These are phyloP conservation scores for peach (Prunus persica) DNA, from an alignment of 306 rosid genomes.

Conservation along the genomic window DNA sequence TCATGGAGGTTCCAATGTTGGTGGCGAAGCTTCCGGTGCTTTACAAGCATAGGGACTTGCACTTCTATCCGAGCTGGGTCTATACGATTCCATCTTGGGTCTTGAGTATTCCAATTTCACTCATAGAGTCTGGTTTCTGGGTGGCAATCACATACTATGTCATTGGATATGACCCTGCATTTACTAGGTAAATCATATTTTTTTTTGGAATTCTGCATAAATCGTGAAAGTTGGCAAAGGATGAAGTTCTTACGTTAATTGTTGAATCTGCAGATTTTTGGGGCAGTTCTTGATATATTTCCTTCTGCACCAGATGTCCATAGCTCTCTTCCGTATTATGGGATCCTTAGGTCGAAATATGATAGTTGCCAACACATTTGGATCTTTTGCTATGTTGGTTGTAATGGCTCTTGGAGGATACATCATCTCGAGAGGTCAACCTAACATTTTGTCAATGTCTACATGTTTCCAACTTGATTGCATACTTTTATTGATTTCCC, in stretches of 20 bases:
- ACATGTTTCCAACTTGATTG: conserved; percentile 17
- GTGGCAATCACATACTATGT: conserved; percentile 83
- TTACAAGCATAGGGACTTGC: conserved; percentile 98
- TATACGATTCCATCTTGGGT: conserved; percentile 93
- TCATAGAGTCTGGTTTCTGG: conserved; percentile 94
- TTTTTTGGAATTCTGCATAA: conserved; percentile 17
- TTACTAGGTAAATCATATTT: conserved; percentile 56
- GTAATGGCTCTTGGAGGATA: conserved; percentile 98
- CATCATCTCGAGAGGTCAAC: conserved; percentile 80
- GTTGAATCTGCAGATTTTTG: conserved; percentile 60
- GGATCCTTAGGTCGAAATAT: conserved; percentile 98
- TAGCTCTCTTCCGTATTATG: conserved; percentile 87
- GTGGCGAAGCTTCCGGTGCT: conserved; percentile 95
- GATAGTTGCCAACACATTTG: conserved; percentile 97
- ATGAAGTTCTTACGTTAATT: conserved; percentile 19
- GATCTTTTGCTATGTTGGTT: conserved; percentile 98
- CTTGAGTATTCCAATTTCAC: conserved; percentile 80
- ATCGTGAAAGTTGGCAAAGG: conserved; percentile 25
- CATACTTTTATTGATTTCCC: conserved; percentile 15
- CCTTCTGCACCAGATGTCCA: conserved; percentile 96
- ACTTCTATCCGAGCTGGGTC: conserved; percentile 95
- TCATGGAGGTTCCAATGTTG: conserved; percentile 95
- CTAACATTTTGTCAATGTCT: conserved; percentile 21
- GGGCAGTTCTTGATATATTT: conserved; percentile 78
- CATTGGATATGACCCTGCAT: conserved; percentile 89